These are phyloP conservation scores for Gryganskiella cystojenkinii DNA, from an alignment of 192 early-diverging fungal genomes.

Conservation along the genomic window DNA sequence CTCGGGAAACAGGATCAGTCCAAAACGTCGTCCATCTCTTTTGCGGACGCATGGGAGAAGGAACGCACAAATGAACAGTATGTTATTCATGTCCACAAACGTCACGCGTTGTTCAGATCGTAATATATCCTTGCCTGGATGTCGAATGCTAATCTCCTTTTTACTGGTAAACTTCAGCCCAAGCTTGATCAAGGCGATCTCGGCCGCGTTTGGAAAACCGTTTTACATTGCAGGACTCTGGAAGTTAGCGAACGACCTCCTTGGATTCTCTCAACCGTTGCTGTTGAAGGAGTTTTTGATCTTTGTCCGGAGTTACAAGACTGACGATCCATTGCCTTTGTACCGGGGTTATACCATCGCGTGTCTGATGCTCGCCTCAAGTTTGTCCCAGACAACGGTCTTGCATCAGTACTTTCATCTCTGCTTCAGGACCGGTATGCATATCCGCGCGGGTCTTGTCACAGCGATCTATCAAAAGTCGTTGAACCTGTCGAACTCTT, in stretches of 20 bases:
- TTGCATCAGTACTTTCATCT: conserved; percentile 92
- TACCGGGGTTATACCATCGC: conserved; percentile 86
- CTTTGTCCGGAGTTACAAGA: conserved; percentile 70
- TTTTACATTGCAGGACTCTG: conserved; percentile 83
- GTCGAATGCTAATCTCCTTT: not conserved
- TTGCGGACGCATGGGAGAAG: conserved; percentile 76
- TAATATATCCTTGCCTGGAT: too few species aligned
- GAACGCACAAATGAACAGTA: conserved; percentile 69
- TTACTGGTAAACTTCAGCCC: conserved; percentile 58
- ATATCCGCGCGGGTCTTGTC: conserved; percentile 76
- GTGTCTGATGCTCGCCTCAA: conserved; percentile 78
- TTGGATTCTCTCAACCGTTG: conserved; percentile 83
- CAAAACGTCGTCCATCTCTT: conserved; percentile 64
- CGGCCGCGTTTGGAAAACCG: conserved; percentile 66
- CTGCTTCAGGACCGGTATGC: conserved; percentile 82
- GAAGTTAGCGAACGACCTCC: conserved; percentile 79
- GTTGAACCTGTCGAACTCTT: conserved; percentile 80
- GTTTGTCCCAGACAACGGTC: conserved; percentile 79
- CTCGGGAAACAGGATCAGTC: conserved; percentile 71
- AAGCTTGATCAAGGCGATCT: conserved; percentile 61
- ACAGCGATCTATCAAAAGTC: conserved; percentile 90
- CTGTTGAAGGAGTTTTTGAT: conserved; percentile 77
- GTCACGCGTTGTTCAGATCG: too few species aligned
- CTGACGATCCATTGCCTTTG: conserved; percentile 64
- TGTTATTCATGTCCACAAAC: not conserved